Conservation (phyloP, 2,329 filamentous ascomycete species). For the Nigrospora oryzae region DNA sequence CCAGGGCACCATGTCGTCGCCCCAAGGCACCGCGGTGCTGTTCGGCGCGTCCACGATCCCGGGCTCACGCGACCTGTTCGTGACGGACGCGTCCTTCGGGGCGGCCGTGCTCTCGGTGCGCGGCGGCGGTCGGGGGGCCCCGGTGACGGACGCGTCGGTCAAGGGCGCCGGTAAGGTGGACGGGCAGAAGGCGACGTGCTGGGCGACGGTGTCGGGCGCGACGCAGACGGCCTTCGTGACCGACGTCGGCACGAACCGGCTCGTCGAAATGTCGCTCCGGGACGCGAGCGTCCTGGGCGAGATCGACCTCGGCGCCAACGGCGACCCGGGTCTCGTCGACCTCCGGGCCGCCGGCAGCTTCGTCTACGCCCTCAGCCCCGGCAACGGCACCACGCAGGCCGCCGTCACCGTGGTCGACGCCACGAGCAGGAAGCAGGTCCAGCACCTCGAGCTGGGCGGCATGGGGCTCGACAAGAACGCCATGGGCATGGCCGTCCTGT, state of each 20-base stretch:
- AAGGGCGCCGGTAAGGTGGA: conserved; percentile 31
- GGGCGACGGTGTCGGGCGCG: conserved; percentile 39
- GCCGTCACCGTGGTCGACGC: conserved; percentile 28
- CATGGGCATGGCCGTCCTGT: background rate
- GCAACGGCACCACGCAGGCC: conserved; percentile 32
- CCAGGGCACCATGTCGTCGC: conserved; percentile 29
- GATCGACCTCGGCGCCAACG: conserved; percentile 33
- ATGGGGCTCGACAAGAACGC: conserved; percentile 1
- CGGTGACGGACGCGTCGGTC: conserved; percentile 20
- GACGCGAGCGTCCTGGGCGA: conserved; percentile 36
- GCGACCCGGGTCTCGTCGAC: conserved; percentile 48
- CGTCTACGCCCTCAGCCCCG: conserved; percentile 48
- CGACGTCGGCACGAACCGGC: conserved; percentile 39
- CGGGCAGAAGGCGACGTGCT: conserved; percentile 49
- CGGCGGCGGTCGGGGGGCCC: conserved; percentile 11
- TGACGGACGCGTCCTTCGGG: conserved; percentile 51
- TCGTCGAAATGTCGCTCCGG: conserved; percentile 46
- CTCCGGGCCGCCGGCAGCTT: conserved; percentile 41
- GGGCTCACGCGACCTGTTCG: conserved; percentile 35
- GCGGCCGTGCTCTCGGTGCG: conserved; percentile 37
- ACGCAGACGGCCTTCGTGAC: conserved; percentile 49
- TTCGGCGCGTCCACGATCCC: conserved; percentile 44
- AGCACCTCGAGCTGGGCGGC: background rate
- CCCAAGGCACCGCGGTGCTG: conserved; percentile 45
- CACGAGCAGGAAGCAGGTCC: background rate